Base-by-base conservation (phyloP, 108 stramenopile genomes). In the Skeletonema menzelii region DNA sequence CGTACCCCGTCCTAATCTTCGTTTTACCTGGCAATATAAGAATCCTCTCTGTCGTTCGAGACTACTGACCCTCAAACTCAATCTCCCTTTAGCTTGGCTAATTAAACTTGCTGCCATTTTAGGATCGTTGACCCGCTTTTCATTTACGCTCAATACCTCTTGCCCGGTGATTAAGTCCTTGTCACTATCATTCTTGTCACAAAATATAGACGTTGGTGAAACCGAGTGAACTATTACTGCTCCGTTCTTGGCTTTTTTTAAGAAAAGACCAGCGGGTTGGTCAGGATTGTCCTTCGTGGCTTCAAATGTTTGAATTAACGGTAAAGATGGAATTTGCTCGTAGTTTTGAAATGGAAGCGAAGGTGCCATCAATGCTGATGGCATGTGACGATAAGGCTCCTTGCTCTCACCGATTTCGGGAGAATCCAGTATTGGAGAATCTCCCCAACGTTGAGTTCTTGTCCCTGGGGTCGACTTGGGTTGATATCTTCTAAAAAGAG, bases 91-190 rank as follows among this genome's bases (percentile, higher is more conserved):
- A 13, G 77, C 69, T 32, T 70, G 70, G 3, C 64, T 60, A 32
- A 78, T 78, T 30, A 78, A 31, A 13, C 60, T 70, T 8, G 77
- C 70, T 35, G 77, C 77, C 77, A 70, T 70, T 53, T 71, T 70
- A 13, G 77, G 77, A 71, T 78, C 77, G 32, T 71, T 78, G 1
- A 78, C 69, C 14, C 77, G 69, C 31, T 71, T 70, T 59, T 71
- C 77, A 49, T 78, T 78, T 28, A 78, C 77, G 22, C 70, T 78
- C 58, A 78, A 38, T 27, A 78, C 57, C 56, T 78, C 77, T 32
- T 78, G 70, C 12, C 77, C 77, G 35, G 22, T 3, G 3, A 49
- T 22, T 2, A 8, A 49, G 22, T 49, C 5, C 20, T 22, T 49
- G 49, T 49, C 49, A 24, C 49, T 22, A 19, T 17, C n/a, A 6